Evolutionary conservation across 2,329 filamentous ascomycete species (phyloP).

Genomic region (Phoma sp.): DNA sequence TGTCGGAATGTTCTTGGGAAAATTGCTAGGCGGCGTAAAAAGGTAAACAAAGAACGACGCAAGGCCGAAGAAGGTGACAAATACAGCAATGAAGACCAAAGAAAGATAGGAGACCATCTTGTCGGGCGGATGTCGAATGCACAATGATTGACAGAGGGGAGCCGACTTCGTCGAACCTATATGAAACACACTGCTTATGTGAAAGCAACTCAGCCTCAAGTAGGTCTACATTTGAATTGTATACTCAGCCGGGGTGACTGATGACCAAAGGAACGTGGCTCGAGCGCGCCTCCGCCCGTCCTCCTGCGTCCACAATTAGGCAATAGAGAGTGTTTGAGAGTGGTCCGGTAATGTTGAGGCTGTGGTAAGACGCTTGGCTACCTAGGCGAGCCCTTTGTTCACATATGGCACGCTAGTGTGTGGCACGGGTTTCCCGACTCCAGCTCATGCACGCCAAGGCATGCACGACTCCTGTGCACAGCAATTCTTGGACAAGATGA

Average conservation of each 20-base stretch:
- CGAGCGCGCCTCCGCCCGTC: conserved; percentile 11
- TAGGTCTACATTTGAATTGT: conserved; percentile 15
- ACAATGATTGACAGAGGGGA: conserved; percentile 2
- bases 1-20: conserved; percentile 50
- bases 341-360: conserved; percentile 17
- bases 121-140: conserved; percentile 1
- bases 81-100: conserved; percentile 29
- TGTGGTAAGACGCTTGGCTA: conserved; percentile 15
- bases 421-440: conserved; percentile 16
- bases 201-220: conserved; percentile 14
- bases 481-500: conserved; percentile 1
- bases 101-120: conserved; percentile 34
- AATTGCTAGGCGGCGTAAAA: conserved; percentile 34
- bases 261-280: conserved; percentile 18
- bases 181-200: conserved; percentile 18
- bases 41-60: conserved; percentile 34
- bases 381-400: conserved; percentile 16
- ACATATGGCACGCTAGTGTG: conserved; percentile 13
- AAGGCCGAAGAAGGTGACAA: conserved; percentile 23
- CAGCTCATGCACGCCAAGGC: conserved; percentile 23
- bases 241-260: conserved; percentile 17
- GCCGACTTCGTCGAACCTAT: conserved; percentile 19
- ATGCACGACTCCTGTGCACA: conserved; percentile 13
- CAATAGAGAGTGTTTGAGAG: conserved; percentile 24
- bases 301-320: conserved; percentile 25